phyloP scores from a whole-genome alignment of 2,329 filamentous ascomycete species.

The Cephalotrichum gorgonifer region DNA sequence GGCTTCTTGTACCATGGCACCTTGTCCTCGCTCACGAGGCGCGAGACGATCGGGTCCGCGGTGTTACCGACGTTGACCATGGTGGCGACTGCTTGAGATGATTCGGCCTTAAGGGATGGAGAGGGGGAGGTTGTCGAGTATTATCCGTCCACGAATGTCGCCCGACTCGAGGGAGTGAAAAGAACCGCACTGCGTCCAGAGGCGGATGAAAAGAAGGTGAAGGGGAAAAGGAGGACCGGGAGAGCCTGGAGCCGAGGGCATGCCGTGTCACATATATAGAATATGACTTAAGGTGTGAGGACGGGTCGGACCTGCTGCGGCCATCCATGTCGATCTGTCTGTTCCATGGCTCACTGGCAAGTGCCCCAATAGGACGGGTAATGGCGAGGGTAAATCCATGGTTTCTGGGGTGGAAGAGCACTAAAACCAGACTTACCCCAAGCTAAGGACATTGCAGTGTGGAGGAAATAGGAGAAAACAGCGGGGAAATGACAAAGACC shows the following conservation, averaged over 20 bases:
- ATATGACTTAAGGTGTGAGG: too few species aligned
- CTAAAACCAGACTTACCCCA: neutral
- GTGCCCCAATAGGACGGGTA: neutral
- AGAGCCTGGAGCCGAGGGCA: too few species aligned
- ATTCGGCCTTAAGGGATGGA: neutral
- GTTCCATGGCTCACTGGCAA: neutral
- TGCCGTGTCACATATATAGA: too few species aligned
- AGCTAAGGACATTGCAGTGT: neutral
- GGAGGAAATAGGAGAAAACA: neutral
- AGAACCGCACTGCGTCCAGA: too few species aligned
- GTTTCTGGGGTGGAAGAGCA: neutral
- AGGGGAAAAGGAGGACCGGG: too few species aligned
- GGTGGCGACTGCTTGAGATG: neutral
- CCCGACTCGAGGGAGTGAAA: neutral
- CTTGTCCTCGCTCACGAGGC: constrained; percentile 19
- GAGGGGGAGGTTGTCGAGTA: neutral
- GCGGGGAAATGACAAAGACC: neutral
- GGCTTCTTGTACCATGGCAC: constrained; percentile 42
- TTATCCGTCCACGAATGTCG: neutral
- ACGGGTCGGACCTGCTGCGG: too few species aligned
- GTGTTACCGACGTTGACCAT: constrained; percentile 3
- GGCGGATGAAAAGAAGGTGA: too few species aligned
- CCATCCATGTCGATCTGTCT: neutral
- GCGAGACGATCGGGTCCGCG: constrained; percentile 19
- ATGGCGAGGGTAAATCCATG: neutral